These are phyloP conservation scores for Serendipita indica DNA, from an alignment of 768 basidiomycete genomes.

Conservation along the genomic window DNA sequence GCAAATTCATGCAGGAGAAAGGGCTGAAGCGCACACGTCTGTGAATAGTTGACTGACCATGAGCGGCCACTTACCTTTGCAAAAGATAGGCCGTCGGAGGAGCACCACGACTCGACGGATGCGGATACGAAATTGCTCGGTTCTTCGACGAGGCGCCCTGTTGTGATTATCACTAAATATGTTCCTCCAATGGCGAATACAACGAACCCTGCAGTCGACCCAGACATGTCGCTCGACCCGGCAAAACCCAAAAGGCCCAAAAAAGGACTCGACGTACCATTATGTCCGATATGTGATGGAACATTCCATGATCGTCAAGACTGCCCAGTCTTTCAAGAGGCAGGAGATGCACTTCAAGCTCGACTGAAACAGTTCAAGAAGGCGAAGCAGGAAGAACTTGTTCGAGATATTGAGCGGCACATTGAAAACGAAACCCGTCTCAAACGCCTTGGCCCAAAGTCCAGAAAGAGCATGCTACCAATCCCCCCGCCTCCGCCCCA, in stretches of 20 bases:
- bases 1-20: conserved; percentile 1
- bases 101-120: too few relatives aligned
- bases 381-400: conserved; percentile 13
- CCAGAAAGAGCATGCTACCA: too few relatives aligned
- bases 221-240: neutral
- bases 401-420: neutral
- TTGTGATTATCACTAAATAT: neutral
- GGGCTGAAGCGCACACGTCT: conserved; percentile 14
- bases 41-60: too few relatives aligned
- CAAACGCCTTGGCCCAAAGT: neutral
- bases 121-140: too few relatives aligned
- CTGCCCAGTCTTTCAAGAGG: conserved; percentile 35
- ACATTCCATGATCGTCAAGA: conserved; percentile 34
- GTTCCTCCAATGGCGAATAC: neutral
- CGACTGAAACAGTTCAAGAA: conserved; percentile 32
- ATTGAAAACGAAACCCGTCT: neutral
- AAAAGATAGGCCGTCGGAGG: too few relatives aligned
- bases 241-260: neutral
- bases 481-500: too few relatives aligned
- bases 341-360: conserved; percentile 29
- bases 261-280: neutral
- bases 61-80: too few relatives aligned
- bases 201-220: neutral
- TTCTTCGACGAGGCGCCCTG: neutral
- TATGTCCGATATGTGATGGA: conserved; percentile 34